Percentiles rank a stretch among this genome's conserved stretches.
phyloP scores from a whole-genome alignment of 1,139 yeast species.

The Hansenula sp. region DNA sequence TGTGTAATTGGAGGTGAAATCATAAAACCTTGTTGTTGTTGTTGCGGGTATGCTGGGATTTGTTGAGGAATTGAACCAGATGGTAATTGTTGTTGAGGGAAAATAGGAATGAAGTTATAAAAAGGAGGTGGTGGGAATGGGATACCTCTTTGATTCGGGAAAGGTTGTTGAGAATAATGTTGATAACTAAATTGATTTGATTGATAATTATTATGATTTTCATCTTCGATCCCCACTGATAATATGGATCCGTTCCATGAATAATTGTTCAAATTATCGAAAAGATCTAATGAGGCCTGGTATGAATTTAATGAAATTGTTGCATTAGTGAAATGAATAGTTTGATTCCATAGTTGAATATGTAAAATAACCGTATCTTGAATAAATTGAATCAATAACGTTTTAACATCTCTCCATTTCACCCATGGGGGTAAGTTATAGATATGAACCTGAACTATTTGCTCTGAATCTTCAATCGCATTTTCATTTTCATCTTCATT shows the following conservation, averaged over 20 bases:
- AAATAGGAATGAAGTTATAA: background rate
- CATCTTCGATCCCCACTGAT: background rate
- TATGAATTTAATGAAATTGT: background rate
- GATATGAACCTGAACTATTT: slow-evolving; percentile 9
- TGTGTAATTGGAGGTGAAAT: background rate
- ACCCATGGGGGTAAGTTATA: slow-evolving; percentile 15
- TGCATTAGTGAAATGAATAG: background rate
- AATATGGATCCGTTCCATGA: background rate
- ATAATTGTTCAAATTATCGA: background rate
- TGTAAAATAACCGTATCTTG: slow-evolving; percentile 4
- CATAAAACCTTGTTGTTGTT: too few species aligned
- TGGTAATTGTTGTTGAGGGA: background rate
- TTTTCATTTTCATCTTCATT: too few species aligned
- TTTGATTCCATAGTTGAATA: slow-evolving; percentile 5
- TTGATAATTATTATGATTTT: background rate
- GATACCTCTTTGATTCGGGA: background rate
- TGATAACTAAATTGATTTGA: too few species aligned
- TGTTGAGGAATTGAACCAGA: background rate
- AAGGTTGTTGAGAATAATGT: background rate
- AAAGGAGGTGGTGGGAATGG: background rate
- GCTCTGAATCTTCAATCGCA: background rate
- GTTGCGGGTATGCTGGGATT: background rate
- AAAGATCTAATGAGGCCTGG: background rate
- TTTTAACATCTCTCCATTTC: slow-evolving; percentile 19
- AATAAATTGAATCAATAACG: slow-evolving; percentile 8